phyloP scores from a whole-genome alignment of 495 filamentous ascomycete genomes.

The Acidiella bohemica region DNA sequence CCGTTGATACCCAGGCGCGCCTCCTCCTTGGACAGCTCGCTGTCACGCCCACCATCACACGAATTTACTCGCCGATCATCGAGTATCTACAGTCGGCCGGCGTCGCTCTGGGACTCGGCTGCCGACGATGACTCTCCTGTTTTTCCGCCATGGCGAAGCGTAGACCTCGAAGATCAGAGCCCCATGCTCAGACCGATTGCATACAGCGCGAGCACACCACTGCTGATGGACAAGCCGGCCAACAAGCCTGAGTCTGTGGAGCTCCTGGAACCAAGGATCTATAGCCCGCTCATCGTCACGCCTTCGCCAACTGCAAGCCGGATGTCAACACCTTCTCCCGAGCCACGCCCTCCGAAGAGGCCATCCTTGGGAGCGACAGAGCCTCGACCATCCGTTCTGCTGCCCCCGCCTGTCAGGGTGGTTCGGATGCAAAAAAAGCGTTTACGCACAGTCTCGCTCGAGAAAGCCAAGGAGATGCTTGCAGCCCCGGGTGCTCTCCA shows the following conservation, averaged over 20 bases:
- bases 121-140: neutral
- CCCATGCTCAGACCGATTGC: constrained; percentile 8
- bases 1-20: constrained; percentile 2
- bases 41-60: constrained; percentile 1
- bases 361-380: no score
- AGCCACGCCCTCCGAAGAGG: no score
- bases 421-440: constrained; percentile 1
- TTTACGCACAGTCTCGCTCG: constrained; percentile 11
- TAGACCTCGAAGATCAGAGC: constrained; percentile 9
- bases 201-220: constrained; percentile 17
- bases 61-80: constrained; percentile 9
- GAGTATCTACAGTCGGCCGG: constrained; percentile 18
- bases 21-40: constrained; percentile 1
- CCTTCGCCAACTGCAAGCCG: constrained; percentile 14
- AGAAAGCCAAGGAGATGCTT: constrained; percentile 9
- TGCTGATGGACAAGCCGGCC: constrained; percentile 6
- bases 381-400: constrained; percentile 4
- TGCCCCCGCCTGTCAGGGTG: constrained; percentile 8
- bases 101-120: constrained; percentile 6
- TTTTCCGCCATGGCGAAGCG: constrained; percentile 7
- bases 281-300: constrained; percentile 14
- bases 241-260: neutral
- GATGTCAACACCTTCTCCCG: constrained; percentile 5
- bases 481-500: constrained; percentile 10
- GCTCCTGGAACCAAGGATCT: constrained; percentile 6